Evolutionary conservation across 768 basidiomycete species (phyloP).

Genomic region (Pleurotus salmoneostramineus): DNA sequence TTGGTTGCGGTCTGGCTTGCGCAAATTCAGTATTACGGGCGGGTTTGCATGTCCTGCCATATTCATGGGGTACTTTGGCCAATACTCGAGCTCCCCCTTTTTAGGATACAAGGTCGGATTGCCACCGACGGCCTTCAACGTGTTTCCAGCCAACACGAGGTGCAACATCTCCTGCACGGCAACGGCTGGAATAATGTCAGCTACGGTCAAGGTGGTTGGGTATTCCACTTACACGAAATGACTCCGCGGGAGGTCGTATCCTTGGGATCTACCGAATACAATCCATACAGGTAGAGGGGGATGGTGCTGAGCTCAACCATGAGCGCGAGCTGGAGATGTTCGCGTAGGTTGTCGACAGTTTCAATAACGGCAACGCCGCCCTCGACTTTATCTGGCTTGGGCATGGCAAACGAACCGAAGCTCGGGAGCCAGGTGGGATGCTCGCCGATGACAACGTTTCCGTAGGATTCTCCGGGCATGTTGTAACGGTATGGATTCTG

Average conservation of each 20-base stretch:
- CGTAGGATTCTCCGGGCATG: constrained; percentile 4
- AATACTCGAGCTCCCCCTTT: constrained; percentile 6
- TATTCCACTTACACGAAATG: constrained; percentile 11
- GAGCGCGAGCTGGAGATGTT: constrained; percentile 18
- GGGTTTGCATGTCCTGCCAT: constrained; percentile 13
- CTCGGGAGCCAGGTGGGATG: constrained; percentile 1
- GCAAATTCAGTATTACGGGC: not conserved
- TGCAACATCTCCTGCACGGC: constrained; percentile 24
- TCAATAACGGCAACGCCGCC: constrained; percentile 2
- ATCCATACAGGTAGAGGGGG: constrained; percentile 20
- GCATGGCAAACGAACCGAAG: not conserved
- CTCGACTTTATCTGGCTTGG: not conserved
- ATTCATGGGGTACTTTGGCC: constrained; percentile 17
- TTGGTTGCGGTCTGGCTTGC: not conserved
- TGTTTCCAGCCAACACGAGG: constrained; percentile 20
- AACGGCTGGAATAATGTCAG: too few relatives aligned
- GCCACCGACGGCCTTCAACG: constrained; percentile 17
- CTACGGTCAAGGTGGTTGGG: too few relatives aligned
- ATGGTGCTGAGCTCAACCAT: constrained; percentile 22
- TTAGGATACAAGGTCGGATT: constrained; percentile 16
- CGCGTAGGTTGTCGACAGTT: not conserved
- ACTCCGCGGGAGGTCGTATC: constrained; percentile 12
- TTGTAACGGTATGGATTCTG: too few relatives aligned
- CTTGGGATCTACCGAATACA: constrained; percentile 20
- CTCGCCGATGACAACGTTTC: constrained; percentile 2